Percentiles rank a stretch among this genome's conserved stretches.
Evolutionary conservation across 495 filamentous ascomycete species (phyloP).

Genomic region (Tuber melanosporum): DNA sequence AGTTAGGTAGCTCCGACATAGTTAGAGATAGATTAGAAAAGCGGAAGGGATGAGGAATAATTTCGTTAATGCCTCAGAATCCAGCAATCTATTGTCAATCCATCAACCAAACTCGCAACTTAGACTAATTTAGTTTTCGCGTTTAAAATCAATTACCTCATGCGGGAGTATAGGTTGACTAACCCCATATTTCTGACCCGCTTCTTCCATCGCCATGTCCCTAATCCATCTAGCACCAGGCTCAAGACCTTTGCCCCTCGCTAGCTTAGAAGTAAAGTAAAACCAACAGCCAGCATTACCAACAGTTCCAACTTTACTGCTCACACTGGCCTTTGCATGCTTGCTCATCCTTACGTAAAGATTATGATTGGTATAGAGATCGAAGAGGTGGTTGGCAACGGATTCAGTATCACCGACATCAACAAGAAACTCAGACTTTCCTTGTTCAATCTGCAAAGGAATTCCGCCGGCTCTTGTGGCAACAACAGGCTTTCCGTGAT

Average conservation of each 20-base stretch:
- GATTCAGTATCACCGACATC: conserved; percentile 64
- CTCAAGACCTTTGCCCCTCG: conserved; percentile 47
- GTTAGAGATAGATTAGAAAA: no score
- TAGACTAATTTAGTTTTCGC: conserved; percentile 1
- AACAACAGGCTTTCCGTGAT: conserved; percentile 77
- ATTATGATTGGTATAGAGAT: conserved; percentile 61
- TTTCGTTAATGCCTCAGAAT: no score
- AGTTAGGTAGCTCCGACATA: no score
- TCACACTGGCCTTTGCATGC: conserved; percentile 59
- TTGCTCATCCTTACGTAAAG: conserved; percentile 61
- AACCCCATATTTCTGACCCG: conserved; percentile 53
- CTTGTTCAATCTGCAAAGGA: conserved; percentile 68
- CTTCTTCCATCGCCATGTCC: conserved; percentile 67
- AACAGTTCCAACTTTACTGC: conserved; percentile 76
- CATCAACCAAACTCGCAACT: not conserved
- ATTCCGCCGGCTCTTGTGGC: conserved; percentile 74
- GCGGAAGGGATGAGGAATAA: no score
- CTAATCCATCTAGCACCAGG: conserved; percentile 63
- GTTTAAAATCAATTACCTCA: conserved; percentile 18
- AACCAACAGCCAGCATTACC: conserved; percentile 74
- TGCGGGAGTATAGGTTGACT: conserved; percentile 55
- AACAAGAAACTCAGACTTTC: conserved; percentile 70
- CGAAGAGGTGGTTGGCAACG: conserved; percentile 63
- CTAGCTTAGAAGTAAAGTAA: conserved; percentile 62
- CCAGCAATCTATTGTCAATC: not conserved